These are phyloP conservation scores for Alternaria ventricosa DNA, from an alignment of 2,329 filamentous ascomycete genomes.

Conservation along the genomic window DNA sequence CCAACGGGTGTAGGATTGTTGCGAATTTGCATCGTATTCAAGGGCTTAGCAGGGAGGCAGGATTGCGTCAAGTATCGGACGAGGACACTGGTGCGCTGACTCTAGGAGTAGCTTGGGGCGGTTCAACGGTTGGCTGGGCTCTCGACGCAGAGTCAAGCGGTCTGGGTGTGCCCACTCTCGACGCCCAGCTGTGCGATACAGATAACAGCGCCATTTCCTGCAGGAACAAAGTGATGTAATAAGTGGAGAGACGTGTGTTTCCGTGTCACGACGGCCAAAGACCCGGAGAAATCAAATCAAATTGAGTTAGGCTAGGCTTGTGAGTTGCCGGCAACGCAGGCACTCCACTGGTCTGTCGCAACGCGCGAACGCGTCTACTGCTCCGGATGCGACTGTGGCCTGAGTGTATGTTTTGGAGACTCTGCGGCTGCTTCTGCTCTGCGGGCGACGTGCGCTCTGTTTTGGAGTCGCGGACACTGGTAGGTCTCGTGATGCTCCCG, in stretches of 20 bases:
- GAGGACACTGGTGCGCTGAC: neutral
- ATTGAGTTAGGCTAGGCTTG: conserved; percentile 46
- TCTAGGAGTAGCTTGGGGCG: conserved; percentile 14
- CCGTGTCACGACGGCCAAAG: conserved; percentile 45
- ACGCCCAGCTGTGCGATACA: conserved; percentile 5
- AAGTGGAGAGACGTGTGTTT: conserved; percentile 49
- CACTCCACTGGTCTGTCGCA: conserved; percentile 44
- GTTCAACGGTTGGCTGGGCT: conserved; percentile 17
- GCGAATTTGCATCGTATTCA: neutral
- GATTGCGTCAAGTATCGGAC: neutral
- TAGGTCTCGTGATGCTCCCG: conserved; percentile 19
- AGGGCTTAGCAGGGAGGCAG: neutral
- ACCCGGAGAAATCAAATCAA: conserved; percentile 36
- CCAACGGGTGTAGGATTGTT: neutral
- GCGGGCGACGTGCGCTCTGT: conserved; percentile 9
- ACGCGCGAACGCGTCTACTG: conserved; percentile 31
- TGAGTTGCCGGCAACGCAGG: conserved; percentile 44
- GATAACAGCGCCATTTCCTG: conserved; percentile 12
- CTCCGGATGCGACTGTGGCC: conserved; percentile 5
- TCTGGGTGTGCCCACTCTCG: conserved; percentile 23
- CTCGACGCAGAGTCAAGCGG: conserved; percentile 22
- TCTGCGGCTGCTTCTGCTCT: conserved; percentile 3
- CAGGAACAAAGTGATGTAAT: conserved; percentile 42
- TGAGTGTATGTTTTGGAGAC: neutral
- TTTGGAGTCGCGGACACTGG: conserved; percentile 19